Evolutionary conservation across 2,329 filamentous ascomycete genomes (phyloP).

Genomic region (Rutstroemia sydowiana): DNA sequence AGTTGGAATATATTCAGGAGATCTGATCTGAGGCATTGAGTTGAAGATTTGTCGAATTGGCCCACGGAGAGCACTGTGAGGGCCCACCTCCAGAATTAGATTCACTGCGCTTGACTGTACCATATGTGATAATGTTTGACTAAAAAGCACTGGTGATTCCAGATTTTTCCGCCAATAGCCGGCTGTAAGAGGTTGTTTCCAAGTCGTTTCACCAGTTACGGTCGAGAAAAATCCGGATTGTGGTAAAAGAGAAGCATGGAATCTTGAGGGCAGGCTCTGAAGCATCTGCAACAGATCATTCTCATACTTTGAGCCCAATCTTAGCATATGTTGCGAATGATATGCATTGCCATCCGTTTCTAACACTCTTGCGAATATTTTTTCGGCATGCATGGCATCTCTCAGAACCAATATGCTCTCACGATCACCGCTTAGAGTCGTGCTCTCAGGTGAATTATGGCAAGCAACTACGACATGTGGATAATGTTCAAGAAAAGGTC

Average conservation of each 20-base stretch:
- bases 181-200: not conserved
- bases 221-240: not conserved
- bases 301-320: not conserved
- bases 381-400: not conserved
- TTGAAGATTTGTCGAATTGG: conserved; percentile 13
- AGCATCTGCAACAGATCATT: not conserved
- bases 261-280: not conserved
- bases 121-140: not conserved
- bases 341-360: not conserved
- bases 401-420: not conserved
- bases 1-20: conserved; percentile 7
- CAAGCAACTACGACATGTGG: not conserved
- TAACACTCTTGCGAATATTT: not conserved
- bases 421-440: not conserved
- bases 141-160: conserved; percentile 3
- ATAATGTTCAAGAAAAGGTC: not conserved
- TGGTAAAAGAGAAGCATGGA: not conserved
- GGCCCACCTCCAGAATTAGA: conserved; percentile 16
- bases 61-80: conserved; percentile 14
- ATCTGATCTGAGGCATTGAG: not conserved
- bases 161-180: conserved; percentile 5
- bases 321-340: not conserved
- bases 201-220: not conserved
- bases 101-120: not conserved
- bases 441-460: not conserved